These are phyloP conservation scores for Margaritispora aquatica DNA, from an alignment of 495 filamentous ascomycete species.

Conservation along the genomic window DNA sequence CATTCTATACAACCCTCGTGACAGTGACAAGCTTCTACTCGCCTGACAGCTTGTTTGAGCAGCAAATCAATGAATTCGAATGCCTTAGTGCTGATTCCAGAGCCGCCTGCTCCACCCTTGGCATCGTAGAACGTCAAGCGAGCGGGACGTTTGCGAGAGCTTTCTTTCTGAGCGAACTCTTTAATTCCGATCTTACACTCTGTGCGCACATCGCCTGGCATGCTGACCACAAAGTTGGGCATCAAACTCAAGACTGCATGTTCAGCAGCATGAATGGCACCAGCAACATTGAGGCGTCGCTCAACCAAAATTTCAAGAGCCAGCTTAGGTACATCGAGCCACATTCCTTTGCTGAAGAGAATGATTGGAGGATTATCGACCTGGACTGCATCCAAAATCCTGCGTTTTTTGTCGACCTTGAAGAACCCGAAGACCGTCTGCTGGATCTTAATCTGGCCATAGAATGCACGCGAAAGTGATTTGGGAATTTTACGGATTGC, in stretches of 20 bases:
- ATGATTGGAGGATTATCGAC: constrained; percentile 92
- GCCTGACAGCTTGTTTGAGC: constrained; percentile 68
- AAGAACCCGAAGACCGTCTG: constrained; percentile 93
- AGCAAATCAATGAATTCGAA: constrained; percentile 86
- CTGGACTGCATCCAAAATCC: constrained; percentile 85
- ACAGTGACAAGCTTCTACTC: constrained; percentile 66
- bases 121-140: constrained; percentile 92
- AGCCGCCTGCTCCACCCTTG: constrained; percentile 77
- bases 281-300: constrained; percentile 72
- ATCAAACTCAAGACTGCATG: constrained; percentile 83
- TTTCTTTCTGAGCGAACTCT: constrained; percentile 73
- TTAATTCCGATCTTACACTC: constrained; percentile 81
- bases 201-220: constrained; percentile 81
- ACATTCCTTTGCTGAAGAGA: constrained; percentile 83
- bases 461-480: constrained; percentile 61
- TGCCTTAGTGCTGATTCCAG: constrained; percentile 82
- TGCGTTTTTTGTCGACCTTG: constrained; percentile 76
- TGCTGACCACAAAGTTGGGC: constrained; percentile 81
- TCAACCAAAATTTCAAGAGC: constrained; percentile 75
- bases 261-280: constrained; percentile 89
- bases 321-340: constrained; percentile 80
- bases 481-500: constrained; percentile 63
- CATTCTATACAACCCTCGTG: constrained; percentile 80
- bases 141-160: constrained; percentile 75
- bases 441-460: constrained; percentile 75